Base-by-base conservation (phyloP, 2,329 filamentous ascomycete species). In the Verticillium nonalfalfae region DNA sequence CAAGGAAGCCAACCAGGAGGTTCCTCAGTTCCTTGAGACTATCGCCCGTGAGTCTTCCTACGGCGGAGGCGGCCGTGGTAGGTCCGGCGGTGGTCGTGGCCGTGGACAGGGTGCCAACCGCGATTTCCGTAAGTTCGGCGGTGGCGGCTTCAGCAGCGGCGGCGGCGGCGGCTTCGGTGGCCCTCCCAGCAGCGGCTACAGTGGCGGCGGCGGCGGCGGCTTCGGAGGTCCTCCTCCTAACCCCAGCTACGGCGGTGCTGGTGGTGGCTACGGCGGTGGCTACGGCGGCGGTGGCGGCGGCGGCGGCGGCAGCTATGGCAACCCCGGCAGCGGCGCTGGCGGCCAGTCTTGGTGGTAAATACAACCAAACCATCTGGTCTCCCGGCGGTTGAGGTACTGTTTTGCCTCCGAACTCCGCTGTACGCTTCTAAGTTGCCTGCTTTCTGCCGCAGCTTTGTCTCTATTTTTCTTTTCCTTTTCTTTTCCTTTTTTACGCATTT, bases 1-100 rank as follows among this genome's bases (percentile, higher is more conserved):
- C 68, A 98, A 98, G 84, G 95, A 99, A 78, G 95, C 95, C 68
- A 96, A 99, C 81, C 95, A 99, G 78, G 95, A 99, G 73, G 86
- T 98, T 65, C 95, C 95, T 36, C 75, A 84, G 57, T 99, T 98
- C 86, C 85, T 99, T 64, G 95, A 99, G 85, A 96, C 90, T 73
- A 97, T 99, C 78, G 94, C 95, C 71, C 93, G 95, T 66, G 95
- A 99, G 79, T 90, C 92, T 66, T 90, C 90, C 70, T 97, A 87
- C 68, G 91, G 91, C 62, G 83, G 89, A 57, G 76, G 88, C 57
- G 79, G 88, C 61, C 77, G 88, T 60, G 82, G 88, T 63, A 79
- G 84, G 57, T 81, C 86, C 66, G 85, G 90, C 65, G 84, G 90
- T 65, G 88, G 92, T 63, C 88, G 90, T 72, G 89, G 90, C 64